Evolutionary conservation across 148 eudicot genomes (phyloP), one percentile per base, ranked within the genome.

Genomic region (Silene latifolia): DNA sequence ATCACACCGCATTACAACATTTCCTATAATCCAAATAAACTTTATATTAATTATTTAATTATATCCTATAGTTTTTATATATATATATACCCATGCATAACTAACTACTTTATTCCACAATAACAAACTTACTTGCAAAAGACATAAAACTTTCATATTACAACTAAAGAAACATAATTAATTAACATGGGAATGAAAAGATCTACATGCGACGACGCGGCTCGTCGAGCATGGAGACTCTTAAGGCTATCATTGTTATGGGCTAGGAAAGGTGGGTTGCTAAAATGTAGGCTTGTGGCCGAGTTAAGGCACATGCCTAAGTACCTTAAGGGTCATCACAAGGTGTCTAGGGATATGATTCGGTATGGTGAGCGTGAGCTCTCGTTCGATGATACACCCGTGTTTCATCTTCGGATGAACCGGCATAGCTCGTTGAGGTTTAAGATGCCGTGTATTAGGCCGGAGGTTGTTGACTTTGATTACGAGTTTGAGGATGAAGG

Each of bases 341-440:
- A 69, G 21, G 64, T 64, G 13, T 27, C 73, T 20, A 62, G 60
- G 11, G 75, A 73, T 25, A 78, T 85, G 48, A 71, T 82, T 12
- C 68, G 25, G 25, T 72, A 72, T 29, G 88, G 92, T 0, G 95
- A 94, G 18, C 89, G 87, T 1, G 84, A 95, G 85, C 77, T 95
- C 15, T 92, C 98, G 2, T 92, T 92, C 47, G 93, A 90, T 0
- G 90, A 88, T 1, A 95, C 98, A 0, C 98, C 98, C 0, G 74
- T 89, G 2, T 54, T 90, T 10, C 91, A 86, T 71, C 68, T 90
- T 54, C 78, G 80, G 78, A 86, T 92, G 93, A 82, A 78, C 69
- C 86, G 95, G 1, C 92, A 88, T 0, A 57, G 80, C 5, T 93
- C 89, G 1, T 61, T 88, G 82, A 58, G 93, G 51, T 90, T 95